Evolutionary conservation across 2,329 filamentous ascomycete species (phyloP).

Genomic region (Ophioceras dolichostomum): DNA sequence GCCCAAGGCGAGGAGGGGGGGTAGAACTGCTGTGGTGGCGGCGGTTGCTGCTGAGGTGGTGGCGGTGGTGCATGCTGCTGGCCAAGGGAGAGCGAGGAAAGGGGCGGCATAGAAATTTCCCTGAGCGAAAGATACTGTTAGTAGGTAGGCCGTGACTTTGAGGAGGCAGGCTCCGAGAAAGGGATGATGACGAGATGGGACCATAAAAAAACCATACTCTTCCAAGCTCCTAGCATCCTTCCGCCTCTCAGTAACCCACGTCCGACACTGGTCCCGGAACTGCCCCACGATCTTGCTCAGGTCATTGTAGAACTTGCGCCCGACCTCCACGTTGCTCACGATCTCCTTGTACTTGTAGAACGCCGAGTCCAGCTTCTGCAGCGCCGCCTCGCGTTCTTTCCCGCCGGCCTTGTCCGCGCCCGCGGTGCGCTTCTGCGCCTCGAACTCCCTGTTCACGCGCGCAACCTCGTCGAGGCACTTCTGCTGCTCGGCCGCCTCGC

Average conservation of each 20-base stretch:
- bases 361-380: conserved; percentile 81
- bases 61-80: conserved; percentile 17
- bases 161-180: too few relatives aligned
- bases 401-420: conserved; percentile 40
- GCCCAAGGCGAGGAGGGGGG: conserved; percentile 11
- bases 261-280: conserved; percentile 67
- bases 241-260: conserved; percentile 69
- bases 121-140: conserved; percentile 16
- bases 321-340: conserved; percentile 79
- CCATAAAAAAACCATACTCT: conserved; percentile 33
- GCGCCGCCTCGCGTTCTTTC: conserved; percentile 66
- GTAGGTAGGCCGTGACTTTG: too few relatives aligned
- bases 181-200: conserved; percentile 4
- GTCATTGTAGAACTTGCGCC: conserved; percentile 95
- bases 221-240: conserved; percentile 72
- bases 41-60: conserved; percentile 5
- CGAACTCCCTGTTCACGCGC: conserved; percentile 68
- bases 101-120: conserved; percentile 38
- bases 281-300: conserved; percentile 71
- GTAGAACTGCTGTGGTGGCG: conserved; percentile 2
- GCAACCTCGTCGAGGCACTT: conserved; percentile 56
- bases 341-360: conserved; percentile 97
- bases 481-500: conserved; percentile 67
- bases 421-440: conserved; percentile 54
- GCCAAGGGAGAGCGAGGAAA: conserved; percentile 28